Evolutionary conservation across 2,329 filamentous ascomycete species (phyloP), one percentile per base, ranked within the genome.

Genomic region (Aspergillus sp.): DNA sequence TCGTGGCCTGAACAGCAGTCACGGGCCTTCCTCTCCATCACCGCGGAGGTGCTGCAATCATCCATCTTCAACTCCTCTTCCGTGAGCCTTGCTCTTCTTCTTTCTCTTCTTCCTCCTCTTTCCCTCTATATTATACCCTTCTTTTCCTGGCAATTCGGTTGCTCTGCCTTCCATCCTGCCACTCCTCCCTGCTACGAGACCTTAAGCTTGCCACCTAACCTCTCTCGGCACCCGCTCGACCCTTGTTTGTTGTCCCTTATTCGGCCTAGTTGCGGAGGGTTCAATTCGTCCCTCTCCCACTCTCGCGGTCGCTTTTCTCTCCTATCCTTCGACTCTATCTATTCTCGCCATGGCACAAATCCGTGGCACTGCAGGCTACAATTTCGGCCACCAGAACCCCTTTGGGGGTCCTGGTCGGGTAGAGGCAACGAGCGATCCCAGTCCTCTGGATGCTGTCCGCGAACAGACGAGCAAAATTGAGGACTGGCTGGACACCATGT

Each of bases 401-500:
- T 93, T 92, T 71, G 88, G 86, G 65, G 86, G 84, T 51, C 82
- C 82, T 61, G 83, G 81, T 70, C 82, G 80, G 66, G 80, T 77
- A 68, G 84, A 89, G 67, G 86, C 83, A 61, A 85, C 83, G 60
- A 85, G 84, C 73, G 88, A 92, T 70, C 85, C 89, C 52, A 91
- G 87, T 77, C 88, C 90, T 60, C 86, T 99, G 69, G 95, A 97
- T 77, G 86, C 91, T 71, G 92, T 99, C 74, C 86, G 95, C 66
- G 87, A 92, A 77, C 93, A 98, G 79, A 99, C 95, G 54, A 96
- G 91, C 88, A 98, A 97, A 85, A 94, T 99, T 68, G 95, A 99
- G 81, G 95, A 99, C 76, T 81, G 91, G 75, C 80, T 99, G 74
- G 95, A 98, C 78, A 91, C 86, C 27, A 68, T 92, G 72, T 90